Evolutionary conservation across 1,139 yeast species (phyloP).

Genomic region (Debaryomyces singareniensis): DNA sequence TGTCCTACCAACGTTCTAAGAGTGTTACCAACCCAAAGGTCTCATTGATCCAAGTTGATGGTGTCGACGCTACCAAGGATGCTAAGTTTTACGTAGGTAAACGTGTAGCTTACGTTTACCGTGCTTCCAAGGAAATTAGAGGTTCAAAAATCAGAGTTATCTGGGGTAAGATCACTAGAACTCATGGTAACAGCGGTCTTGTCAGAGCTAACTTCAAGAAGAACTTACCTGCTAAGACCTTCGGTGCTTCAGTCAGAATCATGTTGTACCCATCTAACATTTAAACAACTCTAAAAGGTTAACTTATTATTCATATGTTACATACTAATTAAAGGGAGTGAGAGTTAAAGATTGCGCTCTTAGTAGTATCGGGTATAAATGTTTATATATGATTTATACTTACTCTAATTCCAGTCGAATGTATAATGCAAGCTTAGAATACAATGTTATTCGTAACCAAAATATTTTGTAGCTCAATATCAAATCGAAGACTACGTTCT

Average conservation of each 20-base stretch:
- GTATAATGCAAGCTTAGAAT: conserved; percentile 6
- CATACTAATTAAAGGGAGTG: conserved; percentile 6
- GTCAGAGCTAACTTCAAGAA: conserved; percentile 99
- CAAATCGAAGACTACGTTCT: no score
- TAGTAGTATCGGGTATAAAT: conserved; percentile 7
- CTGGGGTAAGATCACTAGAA: conserved; percentile 98
- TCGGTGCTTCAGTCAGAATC: conserved; percentile 99
- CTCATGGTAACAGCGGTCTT: conserved; percentile 98
- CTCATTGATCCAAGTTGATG: conserved; percentile 94
- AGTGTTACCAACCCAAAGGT: conserved; percentile 97
- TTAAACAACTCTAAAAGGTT: conserved; percentile 38
- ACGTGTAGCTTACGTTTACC: conserved; percentile 99
- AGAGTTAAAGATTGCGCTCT: conserved; percentile 2
- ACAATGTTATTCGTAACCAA: conserved; percentile 1
- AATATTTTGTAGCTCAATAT: no score
- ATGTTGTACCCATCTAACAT: conserved; percentile 99
- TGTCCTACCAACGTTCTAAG: conserved; percentile 99
- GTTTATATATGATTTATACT: conserved; percentile 8
- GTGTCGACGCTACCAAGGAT: conserved; percentile 85
- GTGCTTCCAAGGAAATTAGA: conserved; percentile 96
- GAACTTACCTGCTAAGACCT: conserved; percentile 99
- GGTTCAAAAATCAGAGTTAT: conserved; percentile 99
- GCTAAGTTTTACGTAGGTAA: conserved; percentile 99
- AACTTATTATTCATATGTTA: conserved; percentile 7
- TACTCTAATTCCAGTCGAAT: conserved; percentile 7